Base-by-base conservation (phyloP, 257 asterid genomes). In the Primulina eburnea region DNA sequence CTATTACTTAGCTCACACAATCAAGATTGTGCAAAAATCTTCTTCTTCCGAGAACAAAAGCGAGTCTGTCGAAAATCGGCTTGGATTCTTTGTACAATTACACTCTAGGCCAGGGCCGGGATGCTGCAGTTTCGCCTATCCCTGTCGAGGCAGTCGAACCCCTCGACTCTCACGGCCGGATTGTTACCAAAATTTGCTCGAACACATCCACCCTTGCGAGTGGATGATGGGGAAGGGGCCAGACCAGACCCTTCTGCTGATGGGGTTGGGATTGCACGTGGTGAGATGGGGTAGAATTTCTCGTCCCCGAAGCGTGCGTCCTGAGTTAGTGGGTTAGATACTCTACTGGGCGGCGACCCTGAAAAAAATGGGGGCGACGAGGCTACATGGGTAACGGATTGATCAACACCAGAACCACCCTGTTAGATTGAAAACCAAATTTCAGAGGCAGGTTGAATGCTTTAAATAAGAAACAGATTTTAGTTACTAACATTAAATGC, bases 281-380 rank as follows among this genome's bases (percentile, higher is more conserved):
- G 97, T 1, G 96, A 83, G 24, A 82, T 73, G 2, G 95, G 90
- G 75, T 83, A 26, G n/a, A 73, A 64, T 35, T 80, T 89, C 38
- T 82, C 93, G 65, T 86, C 96, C 65, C 92, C 89, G 40, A 94
- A 94, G 12, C 92, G 88, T 1, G 92, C 85, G 40, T 91, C 99
- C 73, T 87, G 94, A 87, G 91, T 85, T 84, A 94, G 84, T 53
- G 99, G 99, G 96, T 94, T 94, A 88, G 99, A 89, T 30, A 87
- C 97, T 89, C 99, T 86, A 72, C 93, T 84, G 86, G 99, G 99
- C 87, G 99, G 99, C 18, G 99, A 94, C 97, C 99, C 97, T 2
- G 85, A 62, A 86, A 91, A 94, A 94, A 89, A 94, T 60, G 97
- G 97, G 96, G 97, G 99, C 85, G 99, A 91, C 88, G 96, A 88